Conservation (phyloP, 169 alveolate genomes). For the Plasmodium malariae region DNA sequence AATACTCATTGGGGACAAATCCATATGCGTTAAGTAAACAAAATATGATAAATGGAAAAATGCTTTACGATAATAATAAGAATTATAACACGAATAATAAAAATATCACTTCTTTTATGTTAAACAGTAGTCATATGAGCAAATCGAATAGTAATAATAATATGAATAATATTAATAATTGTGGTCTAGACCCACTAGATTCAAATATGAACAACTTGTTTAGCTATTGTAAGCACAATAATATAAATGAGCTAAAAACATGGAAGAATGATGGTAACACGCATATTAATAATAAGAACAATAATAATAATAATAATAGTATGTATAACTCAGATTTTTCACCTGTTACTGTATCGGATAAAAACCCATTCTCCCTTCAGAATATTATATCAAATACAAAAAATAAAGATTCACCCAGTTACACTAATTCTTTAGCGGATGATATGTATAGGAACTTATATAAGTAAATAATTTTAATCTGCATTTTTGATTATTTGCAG, state of each 20-base stretch:
- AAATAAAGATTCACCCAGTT: conserved; percentile 19
- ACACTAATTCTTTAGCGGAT: conserved; percentile 7
- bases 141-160: conserved; percentile 4
- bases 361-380: conserved; percentile 75
- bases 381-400: conserved; percentile 46
- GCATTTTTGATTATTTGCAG: not conserved
- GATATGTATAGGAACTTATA: conserved; percentile 23
- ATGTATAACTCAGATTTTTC: conserved; percentile 46
- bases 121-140: conserved; percentile 14
- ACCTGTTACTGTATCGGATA: conserved; percentile 66
- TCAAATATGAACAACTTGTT: conserved; percentile 27
- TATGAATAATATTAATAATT: too few relatives aligned
- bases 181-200: not conserved
- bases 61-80: conserved; percentile 19
- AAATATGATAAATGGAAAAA: conserved; percentile 21
- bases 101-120: conserved; percentile 7
- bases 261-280: too few relatives aligned
- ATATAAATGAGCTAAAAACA: conserved; percentile 32
- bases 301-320: conserved; percentile 52
- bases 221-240: conserved; percentile 32
- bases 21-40: conserved; percentile 31
- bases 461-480: conserved; percentile 15
- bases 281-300: too few relatives aligned
- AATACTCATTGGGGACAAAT: not conserved
- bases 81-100: conserved; percentile 20